Conservation (phyloP, 176 grass and related monocot species). For the Paspalum vaginatum region DNA sequence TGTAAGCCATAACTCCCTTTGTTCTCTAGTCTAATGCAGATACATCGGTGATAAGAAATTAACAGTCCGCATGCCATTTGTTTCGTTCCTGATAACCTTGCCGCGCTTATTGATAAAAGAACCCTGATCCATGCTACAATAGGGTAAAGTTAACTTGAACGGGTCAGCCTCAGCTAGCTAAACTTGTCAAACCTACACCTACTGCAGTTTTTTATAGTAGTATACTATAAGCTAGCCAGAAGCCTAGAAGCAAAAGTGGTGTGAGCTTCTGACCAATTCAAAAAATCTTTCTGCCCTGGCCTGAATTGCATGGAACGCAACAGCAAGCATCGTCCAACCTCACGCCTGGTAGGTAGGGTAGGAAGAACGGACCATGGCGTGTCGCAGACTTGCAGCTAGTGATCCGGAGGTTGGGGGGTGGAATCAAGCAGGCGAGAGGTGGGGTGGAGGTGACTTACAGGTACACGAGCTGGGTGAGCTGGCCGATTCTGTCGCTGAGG, state of each 20-base stretch:
- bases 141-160: conserved; percentile 12
- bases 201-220: no score
- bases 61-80: neutral
- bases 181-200: no score
- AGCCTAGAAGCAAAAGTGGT: conserved; percentile 11
- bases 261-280: conserved; percentile 20
- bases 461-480: conserved; percentile 40
- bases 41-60: neutral
- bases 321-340: neutral
- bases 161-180: neutral
- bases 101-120: neutral
- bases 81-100: neutral
- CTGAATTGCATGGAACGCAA: conserved; percentile 21
- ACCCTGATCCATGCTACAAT: conserved; percentile 24
- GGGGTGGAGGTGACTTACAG: conserved; percentile 46
- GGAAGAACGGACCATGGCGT: neutral
- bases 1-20: neutral
- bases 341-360: neutral
- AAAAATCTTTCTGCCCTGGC: neutral
- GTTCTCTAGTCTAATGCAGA: neutral
- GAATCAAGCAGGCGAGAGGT: neutral
- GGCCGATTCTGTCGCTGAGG: conserved; percentile 43
- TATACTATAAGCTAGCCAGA: neutral
- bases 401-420: neutral
- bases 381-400: neutral